A percentile compares a stretch with the other conserved stretches of the same genome.
Conservation (phyloP, 805 yeast genomes). For the Metschnikowia proteae region DNA sequence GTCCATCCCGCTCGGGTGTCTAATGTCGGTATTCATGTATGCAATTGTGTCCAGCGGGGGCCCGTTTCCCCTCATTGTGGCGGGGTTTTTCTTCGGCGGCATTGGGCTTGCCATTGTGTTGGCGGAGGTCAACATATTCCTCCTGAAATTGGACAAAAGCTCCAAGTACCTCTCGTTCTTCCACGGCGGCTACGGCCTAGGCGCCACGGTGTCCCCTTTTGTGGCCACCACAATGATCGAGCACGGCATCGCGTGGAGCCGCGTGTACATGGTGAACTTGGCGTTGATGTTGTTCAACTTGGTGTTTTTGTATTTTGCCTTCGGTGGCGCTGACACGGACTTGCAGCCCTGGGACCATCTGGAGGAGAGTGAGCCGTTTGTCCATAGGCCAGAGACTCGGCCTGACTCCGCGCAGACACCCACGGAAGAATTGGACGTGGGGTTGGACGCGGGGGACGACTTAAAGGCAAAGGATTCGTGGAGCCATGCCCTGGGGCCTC, state of each 20-base stretch:
- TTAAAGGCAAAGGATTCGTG: too few species aligned
- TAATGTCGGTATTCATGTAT: constrained; percentile 13
- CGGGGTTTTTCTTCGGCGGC: constrained; percentile 24
- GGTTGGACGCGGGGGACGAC: not conserved
- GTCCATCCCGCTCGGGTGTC: constrained; percentile 17
- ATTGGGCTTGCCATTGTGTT: constrained; percentile 21
- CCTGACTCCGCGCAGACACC: not conserved
- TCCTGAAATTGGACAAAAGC: constrained; percentile 20
- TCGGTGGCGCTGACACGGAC: constrained; percentile 17
- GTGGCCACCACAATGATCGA: constrained; percentile 20
- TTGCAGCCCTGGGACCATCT: constrained; percentile 16
- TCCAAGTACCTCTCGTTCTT: constrained; percentile 20
- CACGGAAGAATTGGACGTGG: constrained; percentile 6
- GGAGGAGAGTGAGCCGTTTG: constrained; percentile 9
- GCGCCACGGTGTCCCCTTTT: constrained; percentile 24
- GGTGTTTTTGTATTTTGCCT: constrained; percentile 10
- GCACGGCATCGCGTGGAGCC: constrained; percentile 18
- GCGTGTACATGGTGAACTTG: constrained; percentile 18
- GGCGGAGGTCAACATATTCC: constrained; percentile 21
- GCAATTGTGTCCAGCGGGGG: constrained; percentile 20
- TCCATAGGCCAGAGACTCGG: not conserved
- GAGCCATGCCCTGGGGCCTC: too few species aligned
- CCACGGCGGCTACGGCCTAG: constrained; percentile 26
- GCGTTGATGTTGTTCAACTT: constrained; percentile 15
- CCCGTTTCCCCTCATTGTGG: constrained; percentile 21